phyloP scores from a whole-genome alignment of 2,329 filamentous ascomycete genomes.

The Hypomyces perniciosus region DNA sequence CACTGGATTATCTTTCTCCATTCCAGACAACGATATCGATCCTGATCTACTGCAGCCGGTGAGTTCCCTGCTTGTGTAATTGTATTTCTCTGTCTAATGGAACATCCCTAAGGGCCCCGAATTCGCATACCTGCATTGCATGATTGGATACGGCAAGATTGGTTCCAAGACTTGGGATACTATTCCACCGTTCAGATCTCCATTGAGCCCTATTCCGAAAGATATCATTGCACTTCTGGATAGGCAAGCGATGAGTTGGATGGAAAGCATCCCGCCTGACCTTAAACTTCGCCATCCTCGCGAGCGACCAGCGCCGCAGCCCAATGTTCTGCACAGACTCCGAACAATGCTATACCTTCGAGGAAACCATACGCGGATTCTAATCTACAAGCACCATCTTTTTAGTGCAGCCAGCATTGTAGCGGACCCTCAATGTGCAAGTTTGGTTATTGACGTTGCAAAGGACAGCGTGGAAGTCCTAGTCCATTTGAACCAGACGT shows the following conservation, averaged over 20 bases:
- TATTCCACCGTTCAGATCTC: constrained; percentile 31
- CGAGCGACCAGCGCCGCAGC: constrained; percentile 28
- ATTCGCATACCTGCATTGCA: constrained; percentile 38
- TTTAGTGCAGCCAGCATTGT: constrained; percentile 31
- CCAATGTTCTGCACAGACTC: constrained; percentile 33
- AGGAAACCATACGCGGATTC: constrained; percentile 37
- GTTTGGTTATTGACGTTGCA: constrained; percentile 28
- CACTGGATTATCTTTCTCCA: constrained; percentile 42
- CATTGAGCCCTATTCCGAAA: constrained; percentile 28
- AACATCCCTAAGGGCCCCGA: constrained; percentile 22
- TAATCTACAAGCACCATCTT: constrained; percentile 37
- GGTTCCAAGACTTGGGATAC: constrained; percentile 43
- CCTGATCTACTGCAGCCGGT: constrained; percentile 40
- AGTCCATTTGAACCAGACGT: constrained; percentile 18
- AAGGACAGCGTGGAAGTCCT: constrained; percentile 19
- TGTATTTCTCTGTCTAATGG: neutral
- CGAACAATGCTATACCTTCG: constrained; percentile 37
- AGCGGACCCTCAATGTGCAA: constrained; percentile 27
- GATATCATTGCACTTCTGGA: constrained; percentile 37
- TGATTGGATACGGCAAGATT: constrained; percentile 42
- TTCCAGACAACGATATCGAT: constrained; percentile 45
- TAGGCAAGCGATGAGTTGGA: constrained; percentile 38
- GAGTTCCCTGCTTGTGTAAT: neutral
- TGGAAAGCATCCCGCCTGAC: constrained; percentile 38
- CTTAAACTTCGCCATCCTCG: constrained; percentile 33